Percentiles rank a stretch among this genome's conserved stretches.
phyloP scores from a whole-genome alignment of 768 basidiomycete genomes.

The Auriscalpium orientale region DNA sequence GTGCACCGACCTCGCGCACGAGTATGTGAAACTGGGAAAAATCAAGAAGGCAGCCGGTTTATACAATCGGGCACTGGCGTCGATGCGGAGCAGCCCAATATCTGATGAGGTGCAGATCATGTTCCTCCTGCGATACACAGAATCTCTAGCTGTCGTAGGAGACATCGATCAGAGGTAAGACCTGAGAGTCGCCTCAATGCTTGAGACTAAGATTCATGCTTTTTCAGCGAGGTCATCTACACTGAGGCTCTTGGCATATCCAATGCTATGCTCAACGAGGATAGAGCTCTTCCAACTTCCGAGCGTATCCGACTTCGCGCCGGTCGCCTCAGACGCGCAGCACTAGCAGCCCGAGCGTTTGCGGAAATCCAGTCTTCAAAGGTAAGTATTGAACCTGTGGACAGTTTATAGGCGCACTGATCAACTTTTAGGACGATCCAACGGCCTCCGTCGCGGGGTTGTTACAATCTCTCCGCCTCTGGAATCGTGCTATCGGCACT shows the following conservation, averaged over 20 bases:
- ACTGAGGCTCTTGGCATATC: constrained; percentile 50
- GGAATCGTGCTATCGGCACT: constrained; percentile 72
- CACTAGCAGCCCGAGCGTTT: constrained; percentile 63
- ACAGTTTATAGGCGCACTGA: constrained; percentile 2
- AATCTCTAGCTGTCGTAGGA: constrained; percentile 53
- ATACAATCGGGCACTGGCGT: constrained; percentile 48
- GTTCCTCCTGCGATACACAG: constrained; percentile 60
- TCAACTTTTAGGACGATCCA: constrained; percentile 47
- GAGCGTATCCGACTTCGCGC: constrained; percentile 56
- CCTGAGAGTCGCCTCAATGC: too few relatives aligned
- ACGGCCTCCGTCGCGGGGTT: constrained; percentile 47
- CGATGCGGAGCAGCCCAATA: constrained; percentile 35
- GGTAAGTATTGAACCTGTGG: constrained; percentile 31
- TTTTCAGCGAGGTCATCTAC: constrained; percentile 42
- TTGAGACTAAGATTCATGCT: neutral
- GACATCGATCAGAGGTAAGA: constrained; percentile 53
- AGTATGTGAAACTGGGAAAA: constrained; percentile 77
- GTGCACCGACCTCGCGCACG: constrained; percentile 69
- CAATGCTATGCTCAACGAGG: constrained; percentile 31
- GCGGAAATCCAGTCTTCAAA: constrained; percentile 60
- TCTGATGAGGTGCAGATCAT: constrained; percentile 46
- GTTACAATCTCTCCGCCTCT: constrained; percentile 67
- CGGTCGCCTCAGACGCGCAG: constrained; percentile 56
- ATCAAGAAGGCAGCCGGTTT: constrained; percentile 55
- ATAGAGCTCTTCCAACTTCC: constrained; percentile 41